A percentile compares a stretch with the other conserved stretches of the same genome.
These are phyloP conservation scores for Pterocarpus santalinus DNA, from an alignment of 306 rosid species.

Conservation along the genomic window DNA sequence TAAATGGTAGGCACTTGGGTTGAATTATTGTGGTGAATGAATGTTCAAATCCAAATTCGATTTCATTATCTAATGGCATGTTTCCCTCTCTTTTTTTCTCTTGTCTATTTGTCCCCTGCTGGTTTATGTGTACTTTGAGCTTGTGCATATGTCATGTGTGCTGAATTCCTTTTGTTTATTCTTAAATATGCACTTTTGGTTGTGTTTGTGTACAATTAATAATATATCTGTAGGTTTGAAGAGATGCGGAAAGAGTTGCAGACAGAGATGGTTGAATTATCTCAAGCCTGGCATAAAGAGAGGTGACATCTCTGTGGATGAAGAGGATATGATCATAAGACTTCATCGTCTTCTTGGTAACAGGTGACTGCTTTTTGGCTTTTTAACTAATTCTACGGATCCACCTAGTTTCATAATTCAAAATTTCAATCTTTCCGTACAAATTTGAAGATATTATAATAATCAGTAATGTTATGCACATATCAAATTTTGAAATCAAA, in stretches of 20 bases:
- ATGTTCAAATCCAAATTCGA: neutral
- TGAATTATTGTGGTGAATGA: neutral
- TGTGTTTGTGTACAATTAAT: neutral
- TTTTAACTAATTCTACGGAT: neutral
- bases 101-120: neutral
- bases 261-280: slow-evolving; percentile 60
- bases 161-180: neutral
- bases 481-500: no score
- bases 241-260: slow-evolving; percentile 59
- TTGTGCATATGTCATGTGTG: neutral
- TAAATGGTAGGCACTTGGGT: neutral
- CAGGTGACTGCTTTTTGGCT: slow-evolving; percentile 43
- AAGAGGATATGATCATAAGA: slow-evolving; percentile 62
- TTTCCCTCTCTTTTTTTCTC: neutral
- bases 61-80: neutral
- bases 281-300: slow-evolving; percentile 56
- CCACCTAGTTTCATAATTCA: neutral
- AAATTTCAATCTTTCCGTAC: neutral
- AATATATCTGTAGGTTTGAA: slow-evolving; percentile 52
- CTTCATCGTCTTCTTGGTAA: slow-evolving; percentile 67
- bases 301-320: slow-evolving; percentile 52
- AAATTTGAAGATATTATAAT: neutral
- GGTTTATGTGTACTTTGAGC: neutral
- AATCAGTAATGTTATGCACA: no score
- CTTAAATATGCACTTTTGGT: slow-evolving; percentile 8